Percentiles rank a stretch among this genome's conserved stretches.
phyloP scores from a whole-genome alignment of 805 yeast species.

The Myxozyma melibiosi region DNA sequence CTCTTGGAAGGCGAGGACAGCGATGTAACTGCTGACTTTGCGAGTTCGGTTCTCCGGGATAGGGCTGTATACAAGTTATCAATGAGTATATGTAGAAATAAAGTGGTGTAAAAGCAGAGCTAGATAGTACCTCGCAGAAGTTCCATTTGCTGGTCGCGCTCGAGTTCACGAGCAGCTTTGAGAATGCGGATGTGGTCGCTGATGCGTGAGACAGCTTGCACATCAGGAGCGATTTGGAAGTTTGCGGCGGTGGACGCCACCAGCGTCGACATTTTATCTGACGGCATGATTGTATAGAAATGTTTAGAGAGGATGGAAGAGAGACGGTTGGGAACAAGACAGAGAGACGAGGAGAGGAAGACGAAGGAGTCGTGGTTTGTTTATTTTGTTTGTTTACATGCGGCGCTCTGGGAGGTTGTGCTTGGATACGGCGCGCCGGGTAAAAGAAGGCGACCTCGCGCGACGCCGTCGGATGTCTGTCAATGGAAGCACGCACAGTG shows the following conservation, averaged over 20 bases:
- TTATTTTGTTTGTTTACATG: constrained; percentile 9
- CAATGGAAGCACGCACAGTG: background rate
- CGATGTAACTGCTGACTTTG: constrained; percentile 23
- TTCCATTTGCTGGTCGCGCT: constrained; percentile 30
- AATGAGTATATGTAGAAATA: background rate
- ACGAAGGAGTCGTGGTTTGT: background rate
- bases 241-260: constrained; percentile 22
- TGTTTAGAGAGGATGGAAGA: background rate
- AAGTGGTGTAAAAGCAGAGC: background rate
- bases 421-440: background rate
- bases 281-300: background rate
- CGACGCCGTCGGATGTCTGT: too few species aligned
- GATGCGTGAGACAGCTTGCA: constrained; percentile 28
- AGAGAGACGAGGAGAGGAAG: background rate
- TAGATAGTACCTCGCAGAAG: constrained; percentile 23
- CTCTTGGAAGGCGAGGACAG: constrained; percentile 16
- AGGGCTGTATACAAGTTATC: constrained; percentile 12
- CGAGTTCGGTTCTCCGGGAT: constrained; percentile 26
- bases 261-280: background rate
- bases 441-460: background rate
- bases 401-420: background rate
- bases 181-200: constrained; percentile 30
- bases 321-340: background rate
- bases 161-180: constrained; percentile 29
- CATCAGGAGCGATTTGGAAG: constrained; percentile 30